phyloP scores from a whole-genome alignment of 306 rosid genomes.

The Castanea sativa region DNA sequence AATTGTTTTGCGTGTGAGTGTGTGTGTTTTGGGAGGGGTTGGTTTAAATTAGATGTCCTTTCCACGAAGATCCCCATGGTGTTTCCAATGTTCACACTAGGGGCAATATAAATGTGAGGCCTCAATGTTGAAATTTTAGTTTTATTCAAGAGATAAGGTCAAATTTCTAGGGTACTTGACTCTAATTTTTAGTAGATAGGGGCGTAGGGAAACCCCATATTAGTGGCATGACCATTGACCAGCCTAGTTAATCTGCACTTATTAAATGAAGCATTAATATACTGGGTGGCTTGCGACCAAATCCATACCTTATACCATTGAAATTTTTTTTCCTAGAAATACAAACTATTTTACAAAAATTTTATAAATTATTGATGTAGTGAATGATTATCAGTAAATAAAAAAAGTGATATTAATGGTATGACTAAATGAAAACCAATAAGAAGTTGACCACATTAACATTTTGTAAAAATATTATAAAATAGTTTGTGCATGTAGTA shows the following conservation, averaged over 20 bases:
- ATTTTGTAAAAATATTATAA: too few species aligned
- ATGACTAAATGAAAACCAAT: rapidly evolving
- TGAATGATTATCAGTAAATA: too few species aligned
- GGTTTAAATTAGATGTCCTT: constrained; percentile 15
- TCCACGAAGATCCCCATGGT: constrained; percentile 17
- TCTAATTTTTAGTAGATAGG: background rate
- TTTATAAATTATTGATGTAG: too few species aligned
- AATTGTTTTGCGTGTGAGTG: background rate
- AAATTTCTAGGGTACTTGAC: background rate
- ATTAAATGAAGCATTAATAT: background rate
- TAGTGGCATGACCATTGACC: background rate
- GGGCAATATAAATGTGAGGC: background rate
- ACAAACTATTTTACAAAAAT: too few species aligned
- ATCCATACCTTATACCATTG: too few species aligned
- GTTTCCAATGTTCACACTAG: background rate
- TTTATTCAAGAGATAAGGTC: background rate
- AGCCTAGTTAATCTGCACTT: background rate
- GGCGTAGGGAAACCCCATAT: background rate
- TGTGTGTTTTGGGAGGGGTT: background rate
- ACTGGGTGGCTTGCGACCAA: background rate
- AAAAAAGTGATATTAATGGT: too few species aligned
- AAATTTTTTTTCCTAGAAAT: background rate
- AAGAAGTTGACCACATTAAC: too few species aligned
- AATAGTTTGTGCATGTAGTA: rapidly evolving
- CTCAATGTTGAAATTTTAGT: background rate